Conservation (phyloP, 2,329 filamentous ascomycete species). For the Ceratocystis variospora region DNA sequence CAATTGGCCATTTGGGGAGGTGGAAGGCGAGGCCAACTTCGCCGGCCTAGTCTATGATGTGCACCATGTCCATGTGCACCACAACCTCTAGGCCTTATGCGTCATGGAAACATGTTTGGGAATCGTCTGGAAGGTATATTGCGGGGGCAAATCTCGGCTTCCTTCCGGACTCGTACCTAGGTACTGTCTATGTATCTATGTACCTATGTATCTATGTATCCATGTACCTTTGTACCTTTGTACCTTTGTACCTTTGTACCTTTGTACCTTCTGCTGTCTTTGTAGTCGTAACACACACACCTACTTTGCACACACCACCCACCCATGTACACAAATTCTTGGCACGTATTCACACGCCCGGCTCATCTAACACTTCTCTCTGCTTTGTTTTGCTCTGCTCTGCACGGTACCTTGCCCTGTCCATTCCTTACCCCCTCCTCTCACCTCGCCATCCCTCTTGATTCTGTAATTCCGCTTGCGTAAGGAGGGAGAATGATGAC, state of each 20-base stretch:
- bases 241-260: background rate
- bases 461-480: background rate
- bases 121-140: constrained; percentile 9
- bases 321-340: background rate
- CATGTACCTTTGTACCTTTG: background rate
- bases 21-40: background rate
- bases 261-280: background rate
- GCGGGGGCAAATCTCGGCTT: constrained; percentile 13
- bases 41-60: background rate
- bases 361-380: too few species aligned
- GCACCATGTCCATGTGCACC: background rate
- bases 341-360: background rate
- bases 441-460: background rate
- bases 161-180: constrained; percentile 7
- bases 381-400: too few species aligned
- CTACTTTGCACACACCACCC: background rate
- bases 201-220: background rate
- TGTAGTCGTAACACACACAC: background rate
- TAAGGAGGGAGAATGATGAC: background rate
- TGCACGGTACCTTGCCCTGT: background rate
- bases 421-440: background rate
- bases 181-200: background rate
- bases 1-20: background rate
- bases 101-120: constrained; percentile 9
- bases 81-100: background rate